phyloP scores from a whole-genome alignment of 148 eudicot species.

The Dianthus caryophyllus region DNA sequence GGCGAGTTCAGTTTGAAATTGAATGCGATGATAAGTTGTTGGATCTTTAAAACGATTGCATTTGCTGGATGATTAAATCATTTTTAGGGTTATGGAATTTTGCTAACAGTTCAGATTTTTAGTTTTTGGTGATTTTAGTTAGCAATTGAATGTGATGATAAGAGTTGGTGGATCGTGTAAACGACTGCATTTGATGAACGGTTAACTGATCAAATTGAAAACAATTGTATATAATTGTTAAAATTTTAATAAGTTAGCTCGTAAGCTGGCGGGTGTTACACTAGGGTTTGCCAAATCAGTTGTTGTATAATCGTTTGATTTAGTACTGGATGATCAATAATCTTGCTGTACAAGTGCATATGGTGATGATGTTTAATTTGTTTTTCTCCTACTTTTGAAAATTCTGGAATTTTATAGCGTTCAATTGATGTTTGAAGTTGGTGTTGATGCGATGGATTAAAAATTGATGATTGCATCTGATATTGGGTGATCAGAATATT shows the following conservation, averaged over 20 bases:
- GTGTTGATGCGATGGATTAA: not conserved
- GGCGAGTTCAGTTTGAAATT: not conserved
- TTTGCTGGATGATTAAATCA: not conserved
- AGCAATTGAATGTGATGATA: not conserved
- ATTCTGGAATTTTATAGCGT: not conserved
- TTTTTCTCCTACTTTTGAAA: not conserved
- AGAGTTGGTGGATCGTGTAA: constrained; percentile 4
- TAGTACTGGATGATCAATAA: not conserved
- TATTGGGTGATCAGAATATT: not conserved
- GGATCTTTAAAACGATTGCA: not conserved
- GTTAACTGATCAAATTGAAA: not conserved
- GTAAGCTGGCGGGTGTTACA: not conserved
- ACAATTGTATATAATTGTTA: not conserved
- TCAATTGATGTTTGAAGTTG: not conserved
- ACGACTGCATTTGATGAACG: not conserved
- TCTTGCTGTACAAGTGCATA: not conserved
- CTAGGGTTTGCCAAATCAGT: not conserved
- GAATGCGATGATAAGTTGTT: not conserved
- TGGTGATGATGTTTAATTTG: not conserved
- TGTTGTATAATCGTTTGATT: not conserved
- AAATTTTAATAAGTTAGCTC: not conserved
- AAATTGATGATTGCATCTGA: not conserved
- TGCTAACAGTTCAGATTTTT: not conserved
- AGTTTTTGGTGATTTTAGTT: constrained; percentile 4
- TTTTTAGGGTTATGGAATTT: not conserved